Percentiles rank a stretch among this genome's conserved stretches.
Evolutionary conservation across 257 asterid genomes (phyloP).

Genomic region (Agastache rugosa): DNA sequence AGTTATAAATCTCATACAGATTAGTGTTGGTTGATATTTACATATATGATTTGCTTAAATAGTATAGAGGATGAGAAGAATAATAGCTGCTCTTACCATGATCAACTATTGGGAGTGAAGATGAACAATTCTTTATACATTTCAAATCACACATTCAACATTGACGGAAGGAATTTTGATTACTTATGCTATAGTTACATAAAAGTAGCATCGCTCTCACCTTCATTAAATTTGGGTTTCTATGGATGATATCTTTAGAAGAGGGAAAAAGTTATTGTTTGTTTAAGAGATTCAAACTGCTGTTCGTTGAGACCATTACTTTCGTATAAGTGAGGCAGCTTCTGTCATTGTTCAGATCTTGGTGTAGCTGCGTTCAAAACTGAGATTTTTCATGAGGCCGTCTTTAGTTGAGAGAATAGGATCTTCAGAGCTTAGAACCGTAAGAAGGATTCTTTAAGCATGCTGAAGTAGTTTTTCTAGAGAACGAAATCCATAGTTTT

Average conservation of each 20-base stretch:
- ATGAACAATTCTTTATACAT: background rate
- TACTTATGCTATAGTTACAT: background rate
- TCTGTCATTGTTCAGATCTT: conserved; percentile 25
- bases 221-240: background rate
- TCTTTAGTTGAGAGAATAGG: background rate
- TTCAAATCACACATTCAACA: background rate
- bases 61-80: background rate
- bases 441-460: conserved; percentile 3
- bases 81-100: background rate
- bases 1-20: background rate
- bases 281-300: background rate
- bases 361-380: background rate
- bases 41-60: conserved; percentile 1
- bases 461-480: no score
- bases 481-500: conserved; percentile 3
- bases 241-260: background rate
- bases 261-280: background rate
- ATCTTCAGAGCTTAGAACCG: background rate
- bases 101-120: background rate
- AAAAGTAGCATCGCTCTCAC: background rate
- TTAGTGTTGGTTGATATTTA: background rate
- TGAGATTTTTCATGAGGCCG: background rate
- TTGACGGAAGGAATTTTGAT: background rate
- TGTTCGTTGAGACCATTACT: background rate
- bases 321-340: background rate